A percentile compares a stretch with the other conserved stretches of the same genome.
Conservation (phyloP, 257 asterid species). For the Solanum sejunctum region DNA sequence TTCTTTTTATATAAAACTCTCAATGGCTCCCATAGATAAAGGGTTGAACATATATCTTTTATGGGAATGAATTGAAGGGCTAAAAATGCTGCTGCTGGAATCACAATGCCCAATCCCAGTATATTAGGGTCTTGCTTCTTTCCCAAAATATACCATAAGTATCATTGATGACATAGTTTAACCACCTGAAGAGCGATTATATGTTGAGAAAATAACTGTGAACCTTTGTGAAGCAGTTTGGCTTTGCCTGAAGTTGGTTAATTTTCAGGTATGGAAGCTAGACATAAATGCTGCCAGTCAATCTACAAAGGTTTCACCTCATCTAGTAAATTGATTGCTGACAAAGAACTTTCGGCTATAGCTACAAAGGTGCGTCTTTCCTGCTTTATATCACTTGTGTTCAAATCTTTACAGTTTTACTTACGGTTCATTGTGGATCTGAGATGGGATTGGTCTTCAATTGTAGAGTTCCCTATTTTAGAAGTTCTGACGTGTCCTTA, state of each 20-base stretch:
- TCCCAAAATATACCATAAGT: not conserved
- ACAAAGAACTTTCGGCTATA: constrained; percentile 36
- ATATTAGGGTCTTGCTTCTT: not conserved
- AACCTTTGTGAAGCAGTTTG: not conserved
- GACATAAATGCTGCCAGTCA: constrained; percentile 79
- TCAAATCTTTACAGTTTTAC: not conserved
- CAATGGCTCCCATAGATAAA: not conserved
- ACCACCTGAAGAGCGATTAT: not conserved
- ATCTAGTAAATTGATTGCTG: constrained; percentile 40
- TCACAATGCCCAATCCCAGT: not conserved
- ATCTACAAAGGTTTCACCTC: constrained; percentile 40
- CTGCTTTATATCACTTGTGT: not conserved
- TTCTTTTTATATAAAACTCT: not conserved
- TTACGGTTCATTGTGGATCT: not conserved
- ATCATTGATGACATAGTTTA: not conserved
- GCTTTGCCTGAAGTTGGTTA: not conserved
- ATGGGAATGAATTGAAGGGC: not conserved
- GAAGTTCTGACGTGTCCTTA: not conserved
- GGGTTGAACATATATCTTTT: not conserved
- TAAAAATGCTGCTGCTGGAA: not conserved
- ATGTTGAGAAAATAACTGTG: not conserved
- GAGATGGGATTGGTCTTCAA: not conserved
- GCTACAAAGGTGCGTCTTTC: constrained; percentile 49
- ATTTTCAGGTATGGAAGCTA: constrained; percentile 87
- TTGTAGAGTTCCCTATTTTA: not conserved